phyloP scores from a whole-genome alignment of 148 eudicot genomes.

The Dianthus caryophyllus region DNA sequence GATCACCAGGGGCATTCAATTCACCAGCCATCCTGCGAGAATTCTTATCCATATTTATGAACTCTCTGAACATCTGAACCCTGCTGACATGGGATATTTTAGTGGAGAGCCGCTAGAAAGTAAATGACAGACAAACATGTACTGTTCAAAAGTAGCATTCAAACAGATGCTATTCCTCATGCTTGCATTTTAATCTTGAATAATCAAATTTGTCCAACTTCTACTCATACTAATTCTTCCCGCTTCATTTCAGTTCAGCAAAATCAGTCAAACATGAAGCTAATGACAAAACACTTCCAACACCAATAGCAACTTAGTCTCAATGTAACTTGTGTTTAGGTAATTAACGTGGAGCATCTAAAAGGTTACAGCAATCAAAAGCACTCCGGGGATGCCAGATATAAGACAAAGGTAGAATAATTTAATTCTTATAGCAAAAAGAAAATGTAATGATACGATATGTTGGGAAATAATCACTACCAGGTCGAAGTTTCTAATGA shows the following conservation, averaged over 20 bases:
- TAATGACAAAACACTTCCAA: background rate
- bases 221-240: background rate
- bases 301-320: background rate
- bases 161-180: background rate
- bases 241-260: background rate
- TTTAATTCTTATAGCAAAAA: too few relatives aligned
- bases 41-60: slow-evolving; percentile 83
- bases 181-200: slow-evolving; percentile 3
- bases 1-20: slow-evolving; percentile 69
- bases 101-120: background rate
- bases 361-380: background rate
- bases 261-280: background rate
- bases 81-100: slow-evolving; percentile 33
- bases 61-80: slow-evolving; percentile 95
- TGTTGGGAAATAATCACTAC: too few relatives aligned
- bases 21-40: slow-evolving; percentile 93
- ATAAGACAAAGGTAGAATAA: too few relatives aligned
- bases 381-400: too few relatives aligned
- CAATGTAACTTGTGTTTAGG: background rate
- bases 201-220: background rate
- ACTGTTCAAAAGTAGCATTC: background rate
- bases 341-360: background rate
- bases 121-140: background rate
- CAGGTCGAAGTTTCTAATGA: too few relatives aligned
- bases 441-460: too few relatives aligned